These are phyloP conservation scores for Oidiodendron maius DNA, from an alignment of 495 filamentous ascomycete species.

Conservation along the genomic window DNA sequence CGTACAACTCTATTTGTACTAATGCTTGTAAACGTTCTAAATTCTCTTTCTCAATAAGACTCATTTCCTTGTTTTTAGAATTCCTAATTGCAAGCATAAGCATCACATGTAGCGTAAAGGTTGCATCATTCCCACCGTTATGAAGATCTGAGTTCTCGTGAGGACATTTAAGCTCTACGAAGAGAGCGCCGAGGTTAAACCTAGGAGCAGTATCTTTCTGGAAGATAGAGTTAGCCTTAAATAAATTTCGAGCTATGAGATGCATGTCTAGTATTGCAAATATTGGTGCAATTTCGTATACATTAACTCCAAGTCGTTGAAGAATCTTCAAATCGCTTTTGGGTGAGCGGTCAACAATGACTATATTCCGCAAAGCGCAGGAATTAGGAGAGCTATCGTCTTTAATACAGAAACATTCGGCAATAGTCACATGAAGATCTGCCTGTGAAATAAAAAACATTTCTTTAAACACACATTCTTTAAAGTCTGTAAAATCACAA, in stretches of 20 bases:
- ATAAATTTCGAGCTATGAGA: conserved; percentile 53
- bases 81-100: conserved; percentile 52
- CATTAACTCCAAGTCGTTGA: conserved; percentile 49
- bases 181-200: conserved; percentile 47
- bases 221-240: conserved; percentile 11
- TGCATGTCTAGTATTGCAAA: conserved; percentile 65
- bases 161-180: conserved; percentile 44
- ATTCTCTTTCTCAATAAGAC: conserved; percentile 4
- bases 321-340: conserved; percentile 61
- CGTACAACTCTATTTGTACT: conserved; percentile 7
- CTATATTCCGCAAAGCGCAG: conserved; percentile 47
- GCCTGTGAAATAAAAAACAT: conserved; percentile 2
- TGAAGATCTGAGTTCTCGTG: conserved; percentile 62
- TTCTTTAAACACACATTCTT: conserved; percentile 11
- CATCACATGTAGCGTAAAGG: conserved; percentile 70
- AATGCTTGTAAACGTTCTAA: conserved; percentile 7
- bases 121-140: conserved; percentile 88
- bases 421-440: neutral
- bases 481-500: conserved; percentile 10
- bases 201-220: conserved; percentile 38
- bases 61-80: neutral
- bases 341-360: conserved; percentile 75
- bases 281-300: conserved; percentile 41
- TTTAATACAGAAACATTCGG: conserved; percentile 2
- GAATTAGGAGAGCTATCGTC: conserved; percentile 15